Conservation (phyloP, 2,329 filamentous ascomycete species). For the Botrytis byssoidea region DNA sequence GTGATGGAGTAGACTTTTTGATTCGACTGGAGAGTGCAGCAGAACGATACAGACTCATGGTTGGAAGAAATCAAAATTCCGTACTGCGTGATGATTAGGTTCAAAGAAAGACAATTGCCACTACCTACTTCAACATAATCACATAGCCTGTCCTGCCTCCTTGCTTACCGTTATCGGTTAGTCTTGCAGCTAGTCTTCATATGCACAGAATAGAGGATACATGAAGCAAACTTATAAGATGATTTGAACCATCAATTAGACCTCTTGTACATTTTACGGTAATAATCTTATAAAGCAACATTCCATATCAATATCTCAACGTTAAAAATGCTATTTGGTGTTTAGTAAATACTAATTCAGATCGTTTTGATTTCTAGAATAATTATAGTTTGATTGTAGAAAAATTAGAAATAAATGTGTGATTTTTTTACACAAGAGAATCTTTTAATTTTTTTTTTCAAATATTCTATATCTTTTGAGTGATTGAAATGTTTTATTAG, state of each 20-base stretch:
- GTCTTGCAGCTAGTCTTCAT: neutral
- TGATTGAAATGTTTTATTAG: neutral
- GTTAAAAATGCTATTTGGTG: too few relatives aligned
- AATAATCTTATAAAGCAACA: too few relatives aligned
- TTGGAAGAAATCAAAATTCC: constrained; percentile 1
- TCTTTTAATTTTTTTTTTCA: too few relatives aligned
- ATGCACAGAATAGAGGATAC: neutral
- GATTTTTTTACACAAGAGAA: too few relatives aligned
- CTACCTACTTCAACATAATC: neutral
- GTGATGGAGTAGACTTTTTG: constrained; percentile 34
- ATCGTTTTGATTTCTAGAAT: too few relatives aligned
- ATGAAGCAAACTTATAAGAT: neutral
- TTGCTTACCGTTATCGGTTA: neutral
- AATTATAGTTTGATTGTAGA: too few relatives aligned
- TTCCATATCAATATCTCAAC: too few relatives aligned
- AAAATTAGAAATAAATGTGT: too few relatives aligned
- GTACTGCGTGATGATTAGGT: neutral
- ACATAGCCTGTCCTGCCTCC: neutral
- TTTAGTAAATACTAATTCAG: too few relatives aligned
- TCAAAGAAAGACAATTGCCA: constrained; percentile 22
- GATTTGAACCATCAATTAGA: neutral
- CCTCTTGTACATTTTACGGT: neutral
- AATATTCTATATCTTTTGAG: too few relatives aligned
- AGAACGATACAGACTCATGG: constrained; percentile 37
- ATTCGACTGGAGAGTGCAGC: constrained; percentile 38